A percentile compares a stretch with the other conserved stretches of the same genome.
Conservation (phyloP, 2,329 filamentous ascomycete species). For the Botryotinia narcissicola region DNA sequence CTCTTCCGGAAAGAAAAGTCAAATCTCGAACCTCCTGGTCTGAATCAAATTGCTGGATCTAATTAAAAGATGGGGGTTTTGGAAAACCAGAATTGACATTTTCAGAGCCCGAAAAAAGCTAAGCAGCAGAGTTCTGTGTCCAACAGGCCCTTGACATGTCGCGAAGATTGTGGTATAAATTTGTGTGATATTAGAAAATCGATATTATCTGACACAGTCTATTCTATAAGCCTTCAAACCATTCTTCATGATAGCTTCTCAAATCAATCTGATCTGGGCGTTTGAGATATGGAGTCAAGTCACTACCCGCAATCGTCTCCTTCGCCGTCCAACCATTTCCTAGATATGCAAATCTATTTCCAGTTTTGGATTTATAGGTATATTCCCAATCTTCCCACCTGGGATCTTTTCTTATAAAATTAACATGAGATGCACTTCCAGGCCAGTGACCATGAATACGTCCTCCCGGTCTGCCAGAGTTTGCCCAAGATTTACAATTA, state of each 20-base stretch:
- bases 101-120: too few relatives aligned
- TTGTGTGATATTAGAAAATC: background rate
- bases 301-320: constrained; percentile 52
- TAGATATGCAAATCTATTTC: constrained; percentile 56
- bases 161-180: background rate
- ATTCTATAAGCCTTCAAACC: constrained; percentile 50
- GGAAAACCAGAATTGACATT: background rate
- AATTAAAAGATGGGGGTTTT: background rate
- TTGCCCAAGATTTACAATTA: constrained; percentile 70
- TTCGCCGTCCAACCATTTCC: constrained; percentile 65
- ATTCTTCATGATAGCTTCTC: constrained; percentile 63
- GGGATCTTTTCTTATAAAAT: constrained; percentile 54
- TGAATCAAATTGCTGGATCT: background rate
- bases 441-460: constrained; percentile 69
- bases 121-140: background rate
- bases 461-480: constrained; percentile 60
- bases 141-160: background rate
- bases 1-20: background rate
- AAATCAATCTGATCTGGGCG: constrained; percentile 57
- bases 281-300: constrained; percentile 63
- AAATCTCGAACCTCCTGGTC: background rate
- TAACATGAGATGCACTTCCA: constrained; percentile 62
- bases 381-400: constrained; percentile 61
- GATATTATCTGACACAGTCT: background rate
- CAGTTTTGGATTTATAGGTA: constrained; percentile 43